phyloP scores from a whole-genome alignment of 75 land plant species.

The Cryptomeria japonica region DNA sequence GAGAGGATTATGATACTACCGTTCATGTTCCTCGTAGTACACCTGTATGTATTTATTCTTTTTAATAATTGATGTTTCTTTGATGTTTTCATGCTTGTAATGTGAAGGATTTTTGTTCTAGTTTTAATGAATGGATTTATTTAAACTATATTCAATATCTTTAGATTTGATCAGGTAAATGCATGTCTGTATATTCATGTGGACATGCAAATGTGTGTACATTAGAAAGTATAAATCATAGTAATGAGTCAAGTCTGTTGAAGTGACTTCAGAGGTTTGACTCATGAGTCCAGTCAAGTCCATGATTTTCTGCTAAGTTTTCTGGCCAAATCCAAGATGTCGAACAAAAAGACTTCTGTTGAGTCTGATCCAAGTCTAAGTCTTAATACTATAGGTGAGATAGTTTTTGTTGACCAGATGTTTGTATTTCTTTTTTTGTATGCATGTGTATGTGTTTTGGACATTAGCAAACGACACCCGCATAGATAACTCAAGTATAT shows the following conservation, averaged over 20 bases:
- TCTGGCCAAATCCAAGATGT: background rate
- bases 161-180: background rate
- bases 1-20: constrained; percentile 19
- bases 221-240: too few species aligned
- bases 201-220: too few species aligned
- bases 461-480: background rate
- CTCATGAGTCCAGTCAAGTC: background rate
- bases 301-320: background rate
- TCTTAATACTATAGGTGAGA: background rate
- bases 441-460: background rate
- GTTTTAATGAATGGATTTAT: background rate
- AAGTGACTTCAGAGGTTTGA: background rate
- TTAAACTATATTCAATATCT: background rate
- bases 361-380: background rate
- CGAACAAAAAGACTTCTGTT: too few species aligned
- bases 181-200: background rate
- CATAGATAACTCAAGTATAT: background rate
- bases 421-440: too few species aligned
- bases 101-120: background rate
- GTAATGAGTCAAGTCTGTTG: background rate
- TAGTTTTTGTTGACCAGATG: background rate
- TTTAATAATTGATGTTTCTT: background rate
- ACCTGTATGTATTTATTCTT: constrained; percentile 46
- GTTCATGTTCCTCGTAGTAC: constrained; percentile 30
- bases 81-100: background rate